Base-by-base conservation (phyloP, 2,329 filamentous ascomycete species). In the Alternaria sp. region DNA sequence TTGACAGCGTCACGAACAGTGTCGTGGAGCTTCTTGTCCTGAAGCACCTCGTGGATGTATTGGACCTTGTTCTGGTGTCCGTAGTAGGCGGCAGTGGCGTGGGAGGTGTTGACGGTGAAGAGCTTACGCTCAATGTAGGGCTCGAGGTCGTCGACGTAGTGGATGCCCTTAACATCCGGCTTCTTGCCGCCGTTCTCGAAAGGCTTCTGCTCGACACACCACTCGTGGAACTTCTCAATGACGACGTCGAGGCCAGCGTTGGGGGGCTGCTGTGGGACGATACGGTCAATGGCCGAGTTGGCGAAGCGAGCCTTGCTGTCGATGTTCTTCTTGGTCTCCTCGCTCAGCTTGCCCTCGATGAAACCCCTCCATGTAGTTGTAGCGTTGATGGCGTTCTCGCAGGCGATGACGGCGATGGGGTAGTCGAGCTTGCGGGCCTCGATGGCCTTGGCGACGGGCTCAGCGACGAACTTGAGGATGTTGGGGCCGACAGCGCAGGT, bases 101-200 rank as follows among this genome's bases (percentile, higher is more conserved):
- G 96, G 59, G 93, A 92, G 21, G 96, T 99, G 88, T 99, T 99
- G 87, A 99, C 95, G 21, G 96, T 99, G 87, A 94, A 99, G 69
- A 99, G 90, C 88, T 99, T 99, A 82, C 96, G 94, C 89, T 99
- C 96, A 76, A 99, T 98, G 85, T 95, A 99, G 61, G 96, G 96
- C 78, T 90, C 87, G 28, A 99, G 89, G 83, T 98, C 87, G 69
- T 93, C 89, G 63, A 98, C 96, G 89, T 93, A 97, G 84, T 97
- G 92, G 79, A 98, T 90, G 64, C 94, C 95, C 70, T 96, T 82
- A 76, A 99, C 95, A 17, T 88, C 82, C 6, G 93, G 94, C 71
- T 88, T 86, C 57, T 86, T 85, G 66, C 87, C 83, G 67, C 90
- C 88, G 68, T 90, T 86, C 66, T 79, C 76, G 81, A 98, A 97